phyloP scores from a whole-genome alignment of 257 asterid species.

The Penstemon davidsonii region DNA sequence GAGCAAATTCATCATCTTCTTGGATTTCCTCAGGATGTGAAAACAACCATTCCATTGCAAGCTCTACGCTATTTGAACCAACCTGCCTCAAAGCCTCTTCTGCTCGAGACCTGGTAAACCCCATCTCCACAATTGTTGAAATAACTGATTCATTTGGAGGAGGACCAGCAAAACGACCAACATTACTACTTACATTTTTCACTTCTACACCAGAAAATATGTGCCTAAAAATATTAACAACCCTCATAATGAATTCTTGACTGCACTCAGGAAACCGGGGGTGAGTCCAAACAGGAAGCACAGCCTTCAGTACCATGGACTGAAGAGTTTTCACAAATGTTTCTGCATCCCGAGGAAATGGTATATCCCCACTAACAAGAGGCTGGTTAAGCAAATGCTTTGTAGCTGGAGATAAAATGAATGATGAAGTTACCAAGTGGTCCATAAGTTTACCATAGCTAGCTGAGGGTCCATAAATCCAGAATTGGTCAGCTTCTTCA shows the following conservation, averaged over 20 bases:
- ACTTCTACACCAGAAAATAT: conserved; percentile 87
- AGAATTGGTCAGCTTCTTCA: conserved; percentile 56
- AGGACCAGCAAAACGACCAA: conserved; percentile 75
- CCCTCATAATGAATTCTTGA: conserved; percentile 72
- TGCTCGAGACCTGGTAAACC: conserved; percentile 84
- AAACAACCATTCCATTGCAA: conserved; percentile 97
- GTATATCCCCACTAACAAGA: conserved; percentile 69
- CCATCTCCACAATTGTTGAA: conserved; percentile 88
- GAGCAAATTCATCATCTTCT: conserved; percentile 97
- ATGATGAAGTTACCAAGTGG: conserved; percentile 89
- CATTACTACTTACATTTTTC: conserved; percentile 53
- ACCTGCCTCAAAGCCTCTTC: conserved; percentile 97
- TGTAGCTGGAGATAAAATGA: conserved; percentile 77
- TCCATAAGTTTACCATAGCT: conserved; percentile 92
- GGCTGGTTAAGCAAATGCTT: conserved; percentile 90
- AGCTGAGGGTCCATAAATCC: conserved; percentile 85
- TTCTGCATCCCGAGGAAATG: conserved; percentile 89
- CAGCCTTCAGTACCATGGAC: conserved; percentile 86
- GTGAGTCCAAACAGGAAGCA: conserved; percentile 90
- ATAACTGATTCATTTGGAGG: conserved; percentile 80
- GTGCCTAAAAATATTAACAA: conserved; percentile 73
- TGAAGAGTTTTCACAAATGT: conserved; percentile 84
- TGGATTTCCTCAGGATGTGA: conserved; percentile 91
- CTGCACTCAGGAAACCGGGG: conserved; percentile 85
- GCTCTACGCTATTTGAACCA: conserved; percentile 92